Evolutionary conservation across 1,284 basidiomycete species (phyloP).

Genomic region (Papiliotrema nemorosa): DNA sequence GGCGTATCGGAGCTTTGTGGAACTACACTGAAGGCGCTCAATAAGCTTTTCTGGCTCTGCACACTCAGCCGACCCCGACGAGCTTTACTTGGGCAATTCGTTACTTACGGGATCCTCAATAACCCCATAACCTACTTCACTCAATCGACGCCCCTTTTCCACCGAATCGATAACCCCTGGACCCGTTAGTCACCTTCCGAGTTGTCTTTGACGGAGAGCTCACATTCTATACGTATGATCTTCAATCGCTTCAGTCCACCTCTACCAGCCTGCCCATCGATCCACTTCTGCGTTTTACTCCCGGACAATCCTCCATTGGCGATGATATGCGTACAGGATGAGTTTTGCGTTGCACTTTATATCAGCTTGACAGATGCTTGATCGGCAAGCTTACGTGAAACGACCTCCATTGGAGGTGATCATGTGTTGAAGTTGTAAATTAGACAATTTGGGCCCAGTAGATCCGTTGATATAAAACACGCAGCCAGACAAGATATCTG

Average conservation of each 20-base stretch:
- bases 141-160: constrained; percentile 31
- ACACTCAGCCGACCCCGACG: not conserved
- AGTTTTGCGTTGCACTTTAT: constrained; percentile 30
- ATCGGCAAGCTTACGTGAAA: constrained; percentile 26
- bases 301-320: constrained; percentile 43
- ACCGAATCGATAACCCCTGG: constrained; percentile 46
- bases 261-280: constrained; percentile 39
- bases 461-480: constrained; percentile 49
- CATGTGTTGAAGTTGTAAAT: constrained; percentile 47
- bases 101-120: constrained; percentile 45
- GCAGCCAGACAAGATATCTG: constrained; percentile 32
- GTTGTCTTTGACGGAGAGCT: too few species aligned
- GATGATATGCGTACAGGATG: constrained; percentile 45
- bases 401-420: constrained; percentile 46
- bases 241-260: constrained; percentile 35
- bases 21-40: constrained; percentile 30
- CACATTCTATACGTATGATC: constrained; percentile 46
- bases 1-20: constrained; percentile 18
- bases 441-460: constrained; percentile 43
- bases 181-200: not conserved
- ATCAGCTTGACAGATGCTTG: not conserved
- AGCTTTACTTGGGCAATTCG: not conserved
- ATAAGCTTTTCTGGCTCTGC: constrained; percentile 16
- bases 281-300: constrained; percentile 46
- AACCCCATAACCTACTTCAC: constrained; percentile 43